These are phyloP conservation scores for Kurtzmaniella natalensis DNA, from an alignment of 1,139 yeast genomes.

Conservation along the genomic window DNA sequence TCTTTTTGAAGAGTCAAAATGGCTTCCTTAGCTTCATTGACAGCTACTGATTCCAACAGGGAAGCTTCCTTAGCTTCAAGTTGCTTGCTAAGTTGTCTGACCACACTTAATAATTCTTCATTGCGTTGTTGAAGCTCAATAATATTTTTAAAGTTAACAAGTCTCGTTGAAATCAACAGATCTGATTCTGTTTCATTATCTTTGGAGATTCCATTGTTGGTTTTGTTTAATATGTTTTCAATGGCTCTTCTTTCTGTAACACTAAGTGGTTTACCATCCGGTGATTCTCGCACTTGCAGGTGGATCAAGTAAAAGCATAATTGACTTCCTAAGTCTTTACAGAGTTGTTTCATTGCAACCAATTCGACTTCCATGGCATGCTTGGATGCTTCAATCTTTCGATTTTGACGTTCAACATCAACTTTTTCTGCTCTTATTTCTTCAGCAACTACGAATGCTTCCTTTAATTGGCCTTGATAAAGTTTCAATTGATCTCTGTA, in stretches of 20 bases:
- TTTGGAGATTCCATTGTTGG: slow-evolving; percentile 24
- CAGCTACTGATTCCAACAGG: slow-evolving; percentile 53
- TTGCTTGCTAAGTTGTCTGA: slow-evolving; percentile 64
- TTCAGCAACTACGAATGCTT: slow-evolving; percentile 37
- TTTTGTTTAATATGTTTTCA: slow-evolving; percentile 37
- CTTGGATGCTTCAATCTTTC: slow-evolving; percentile 25
- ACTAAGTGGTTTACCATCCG: slow-evolving; percentile 50
- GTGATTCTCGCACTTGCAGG: slow-evolving; percentile 49
- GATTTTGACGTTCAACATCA: slow-evolving; percentile 36
- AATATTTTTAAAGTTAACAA: slow-evolving; percentile 65
- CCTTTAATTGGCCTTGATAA: slow-evolving; percentile 37
- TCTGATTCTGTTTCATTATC: slow-evolving; percentile 62
- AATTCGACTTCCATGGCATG: slow-evolving; percentile 37
- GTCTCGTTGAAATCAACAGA: slow-evolving; percentile 61
- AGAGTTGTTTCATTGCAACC: slow-evolving; percentile 47
- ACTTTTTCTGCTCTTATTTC: slow-evolving; percentile 33
- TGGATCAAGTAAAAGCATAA: slow-evolving; percentile 70
- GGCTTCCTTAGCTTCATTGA: slow-evolving; percentile 74
- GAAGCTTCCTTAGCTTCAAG: slow-evolving; percentile 54
- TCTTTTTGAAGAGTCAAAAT: slow-evolving; percentile 65
- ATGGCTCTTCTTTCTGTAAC: slow-evolving; percentile 53
- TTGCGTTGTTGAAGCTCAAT: slow-evolving; percentile 71
- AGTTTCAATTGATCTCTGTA: slow-evolving; percentile 52
- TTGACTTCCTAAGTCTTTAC: slow-evolving; percentile 75
- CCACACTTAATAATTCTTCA: slow-evolving; percentile 60